Evolutionary conservation across 2,329 filamentous ascomycete genomes (phyloP).

Genomic region (Talaromyces sp.): DNA sequence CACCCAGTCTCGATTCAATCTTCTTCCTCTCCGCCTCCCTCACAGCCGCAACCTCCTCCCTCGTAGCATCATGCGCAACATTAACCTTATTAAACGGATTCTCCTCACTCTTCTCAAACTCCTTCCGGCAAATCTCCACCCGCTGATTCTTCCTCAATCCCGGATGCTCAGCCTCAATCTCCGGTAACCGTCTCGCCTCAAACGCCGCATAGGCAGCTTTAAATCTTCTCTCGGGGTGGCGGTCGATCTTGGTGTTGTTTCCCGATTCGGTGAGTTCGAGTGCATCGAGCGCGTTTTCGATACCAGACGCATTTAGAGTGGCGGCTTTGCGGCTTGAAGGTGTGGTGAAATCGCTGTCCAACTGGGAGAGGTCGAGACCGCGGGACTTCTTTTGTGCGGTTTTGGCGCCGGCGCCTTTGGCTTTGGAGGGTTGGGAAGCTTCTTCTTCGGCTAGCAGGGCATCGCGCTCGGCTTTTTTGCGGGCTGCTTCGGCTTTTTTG

Average conservation of each 20-base stretch:
- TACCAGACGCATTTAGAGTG: constrained; percentile 76
- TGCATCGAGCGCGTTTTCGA: constrained; percentile 91
- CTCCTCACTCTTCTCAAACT: constrained; percentile 91
- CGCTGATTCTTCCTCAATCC: constrained; percentile 80
- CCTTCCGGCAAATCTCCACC: constrained; percentile 78
- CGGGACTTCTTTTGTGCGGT: constrained; percentile 56
- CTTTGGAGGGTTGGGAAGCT: constrained; percentile 58
- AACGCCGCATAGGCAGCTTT: constrained; percentile 81
- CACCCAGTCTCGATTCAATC: constrained; percentile 67
- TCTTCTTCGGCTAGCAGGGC: constrained; percentile 83
- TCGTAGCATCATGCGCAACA: constrained; percentile 72
- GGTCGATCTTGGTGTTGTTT: constrained; percentile 70
- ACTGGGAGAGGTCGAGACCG: constrained; percentile 72
- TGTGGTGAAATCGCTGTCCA: constrained; percentile 56
- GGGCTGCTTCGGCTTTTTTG: constrained; percentile 76
- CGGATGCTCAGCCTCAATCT: constrained; percentile 81
- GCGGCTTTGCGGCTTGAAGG: constrained; percentile 46
- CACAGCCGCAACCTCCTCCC: constrained; percentile 70
- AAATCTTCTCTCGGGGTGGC: constrained; percentile 82
- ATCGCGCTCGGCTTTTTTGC: constrained; percentile 90
- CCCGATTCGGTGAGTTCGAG: constrained; percentile 64
- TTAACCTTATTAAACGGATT: constrained; percentile 91
- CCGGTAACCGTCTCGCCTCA: constrained; percentile 74
- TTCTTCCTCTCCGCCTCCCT: constrained; percentile 66
- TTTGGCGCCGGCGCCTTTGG: constrained; percentile 59